Evolutionary conservation across 1,139 yeast genomes (phyloP).

Genomic region (Suhomyces taliae): DNA sequence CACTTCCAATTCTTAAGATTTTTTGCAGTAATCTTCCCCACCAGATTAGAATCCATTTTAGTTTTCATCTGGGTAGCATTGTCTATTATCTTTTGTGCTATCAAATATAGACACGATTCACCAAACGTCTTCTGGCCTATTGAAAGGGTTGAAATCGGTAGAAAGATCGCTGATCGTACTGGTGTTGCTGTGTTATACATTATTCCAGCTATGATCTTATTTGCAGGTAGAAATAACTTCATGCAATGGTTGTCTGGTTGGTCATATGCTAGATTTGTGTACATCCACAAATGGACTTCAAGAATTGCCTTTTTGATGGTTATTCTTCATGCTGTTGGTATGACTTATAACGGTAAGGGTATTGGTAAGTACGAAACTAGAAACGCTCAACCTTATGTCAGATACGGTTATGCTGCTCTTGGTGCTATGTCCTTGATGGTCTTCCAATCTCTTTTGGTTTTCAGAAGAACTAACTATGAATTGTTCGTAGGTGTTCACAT

Average conservation of each 20-base stretch:
- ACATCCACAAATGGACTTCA: constrained; percentile 67
- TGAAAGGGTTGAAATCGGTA: constrained; percentile 42
- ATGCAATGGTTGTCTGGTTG: constrained; percentile 66
- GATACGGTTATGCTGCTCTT: constrained; percentile 57
- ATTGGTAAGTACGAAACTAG: constrained; percentile 38
- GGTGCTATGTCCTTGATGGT: constrained; percentile 40
- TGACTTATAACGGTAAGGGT: constrained; percentile 38
- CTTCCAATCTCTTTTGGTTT: constrained; percentile 47
- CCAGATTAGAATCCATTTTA: constrained; percentile 52
- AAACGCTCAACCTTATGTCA: constrained; percentile 38
- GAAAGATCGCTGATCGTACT: constrained; percentile 61
- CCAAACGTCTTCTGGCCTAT: constrained; percentile 35
- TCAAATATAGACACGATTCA: constrained; percentile 41
- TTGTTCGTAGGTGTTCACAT: constrained; percentile 61
- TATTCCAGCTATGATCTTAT: constrained; percentile 53
- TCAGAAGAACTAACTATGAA: constrained; percentile 65
- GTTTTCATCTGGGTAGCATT: constrained; percentile 45
- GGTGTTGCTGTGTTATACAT: constrained; percentile 51
- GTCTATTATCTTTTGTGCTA: constrained; percentile 40
- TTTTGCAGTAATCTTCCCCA: constrained; percentile 52
- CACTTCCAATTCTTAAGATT: constrained; percentile 28
- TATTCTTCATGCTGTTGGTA: constrained; percentile 53
- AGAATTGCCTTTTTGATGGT: constrained; percentile 40
- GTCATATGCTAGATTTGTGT: constrained; percentile 59
- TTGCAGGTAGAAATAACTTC: constrained; percentile 69